Evolutionary conservation across 169 alveolate genomes (phyloP), one percentile per base, ranked within the genome.

Genomic region (Plasmodium coatneyi): DNA sequence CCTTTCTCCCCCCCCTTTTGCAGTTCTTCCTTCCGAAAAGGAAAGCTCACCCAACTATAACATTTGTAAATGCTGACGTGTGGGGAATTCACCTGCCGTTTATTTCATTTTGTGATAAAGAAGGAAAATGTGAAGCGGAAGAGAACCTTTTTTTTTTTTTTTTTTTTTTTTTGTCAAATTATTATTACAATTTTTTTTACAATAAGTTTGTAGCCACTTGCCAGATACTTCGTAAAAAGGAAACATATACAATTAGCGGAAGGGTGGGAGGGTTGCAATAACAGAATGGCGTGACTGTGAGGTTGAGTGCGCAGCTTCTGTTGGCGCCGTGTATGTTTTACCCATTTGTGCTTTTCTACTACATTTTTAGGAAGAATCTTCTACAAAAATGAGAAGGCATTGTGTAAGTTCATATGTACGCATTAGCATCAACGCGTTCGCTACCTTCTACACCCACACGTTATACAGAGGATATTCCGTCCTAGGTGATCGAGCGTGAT

Each of bases 141-240:
- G 76, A 66, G n/a, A 25, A 66, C 5, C 41, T 19, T 66, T 66
- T 66, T 66, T 80, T 80, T 22, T 43, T 12, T 49, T 80, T 80
- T n/a, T 39, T 80, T 36, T 16, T 41, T 14, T 80, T 49, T 80
- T 14, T 6, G 34, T 16, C 19, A 5, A 14, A 12, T 52, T 32
- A 49, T 12, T 54, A 25, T 81, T n/a, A 52, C 52, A 54, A 22
- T 81, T 81, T 81, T 81, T 81, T 81, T 52, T 81, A 66, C 36
- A 66, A 22, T 66, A 66, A 25, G 30, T 66, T 36, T 9, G 19
- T 66, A 66, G 39, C 5, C n/a, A 19, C 36, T 25, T 66, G 36
- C 19, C 32, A 66, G 39, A 19, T 22, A 66, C 36, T 25, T 5
- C 41, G 76, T 66, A 66, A 66, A 25, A 66, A 19, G 36, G 76